phyloP scores from a whole-genome alignment of 2,329 filamentous ascomycete genomes.

The Fusarium sp. region DNA sequence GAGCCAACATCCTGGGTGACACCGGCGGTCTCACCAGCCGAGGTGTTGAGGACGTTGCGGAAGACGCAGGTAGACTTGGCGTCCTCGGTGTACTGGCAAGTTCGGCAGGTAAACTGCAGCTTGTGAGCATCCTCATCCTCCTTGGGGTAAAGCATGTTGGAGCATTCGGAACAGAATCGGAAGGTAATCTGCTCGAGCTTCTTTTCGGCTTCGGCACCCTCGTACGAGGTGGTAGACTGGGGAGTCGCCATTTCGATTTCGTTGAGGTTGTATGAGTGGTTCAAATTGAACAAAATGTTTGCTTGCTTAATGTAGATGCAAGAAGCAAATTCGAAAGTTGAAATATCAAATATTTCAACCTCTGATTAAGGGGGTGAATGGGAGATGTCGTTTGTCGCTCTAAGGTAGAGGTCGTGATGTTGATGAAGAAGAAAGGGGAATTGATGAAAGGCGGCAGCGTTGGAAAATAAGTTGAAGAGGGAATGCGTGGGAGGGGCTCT shows the following conservation, averaged over 20 bases:
- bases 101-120: conserved; percentile 95
- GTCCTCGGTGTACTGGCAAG: conserved; percentile 90
- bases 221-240: conserved; percentile 62
- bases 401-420: conserved; percentile 21
- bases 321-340: conserved; percentile 20
- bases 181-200: conserved; percentile 88
- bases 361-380: conserved; percentile 9
- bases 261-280: conserved; percentile 27
- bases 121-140: conserved; percentile 88
- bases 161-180: conserved; percentile 98
- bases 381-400: conserved; percentile 21
- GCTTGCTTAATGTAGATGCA: conserved; percentile 8
- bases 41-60: conserved; percentile 92
- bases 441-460: conserved; percentile 26
- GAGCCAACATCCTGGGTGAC: conserved; percentile 97
- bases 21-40: conserved; percentile 93
- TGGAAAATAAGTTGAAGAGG: conserved; percentile 34
- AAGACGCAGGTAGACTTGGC: conserved; percentile 93
- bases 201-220: conserved; percentile 60
- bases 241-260: conserved; percentile 70
- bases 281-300: conserved; percentile 22
- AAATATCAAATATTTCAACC: conserved; percentile 33
- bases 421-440: conserved; percentile 17
- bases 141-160: conserved; percentile 97
- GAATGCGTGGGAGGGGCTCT: conserved; percentile 27